Evolutionary conservation across 2,329 filamentous ascomycete genomes (phyloP).

Genomic region (Scedosporium dehoogii): DNA sequence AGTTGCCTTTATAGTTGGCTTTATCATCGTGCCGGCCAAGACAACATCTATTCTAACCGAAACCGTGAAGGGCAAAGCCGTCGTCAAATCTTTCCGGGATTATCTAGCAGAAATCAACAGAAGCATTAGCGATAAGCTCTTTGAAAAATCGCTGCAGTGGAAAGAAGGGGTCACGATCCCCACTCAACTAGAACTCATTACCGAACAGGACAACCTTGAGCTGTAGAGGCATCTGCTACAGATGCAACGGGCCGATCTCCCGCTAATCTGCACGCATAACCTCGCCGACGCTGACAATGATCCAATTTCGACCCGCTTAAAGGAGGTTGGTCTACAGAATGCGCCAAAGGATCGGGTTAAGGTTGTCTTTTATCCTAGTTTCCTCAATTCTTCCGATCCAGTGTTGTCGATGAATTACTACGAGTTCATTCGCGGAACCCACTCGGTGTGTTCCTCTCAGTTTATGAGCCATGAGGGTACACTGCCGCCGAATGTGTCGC

Average conservation of each 20-base stretch:
- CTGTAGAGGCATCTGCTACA: conserved; percentile 86
- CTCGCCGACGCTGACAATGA: conserved; percentile 93
- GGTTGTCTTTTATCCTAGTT: conserved; percentile 96
- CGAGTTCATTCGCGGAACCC: conserved; percentile 94
- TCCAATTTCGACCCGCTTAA: conserved; percentile 90
- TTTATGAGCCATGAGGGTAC: conserved; percentile 99
- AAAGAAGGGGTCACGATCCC: conserved; percentile 88
- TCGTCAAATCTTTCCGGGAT: conserved; percentile 91
- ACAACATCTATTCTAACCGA: conserved; percentile 92
- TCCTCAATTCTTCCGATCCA: conserved; percentile 90
- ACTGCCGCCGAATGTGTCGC: conserved; percentile 97
- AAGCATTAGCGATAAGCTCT: conserved; percentile 85
- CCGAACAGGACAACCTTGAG: conserved; percentile 83
- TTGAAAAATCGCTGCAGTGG: conserved; percentile 90
- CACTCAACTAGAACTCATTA: conserved; percentile 93
- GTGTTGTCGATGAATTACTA: conserved; percentile 95
- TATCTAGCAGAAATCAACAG: conserved; percentile 88
- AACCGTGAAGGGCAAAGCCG: conserved; percentile 90
- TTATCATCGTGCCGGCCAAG: conserved; percentile 97
- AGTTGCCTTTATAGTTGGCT: conserved; percentile 91
- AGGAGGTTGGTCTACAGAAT: conserved; percentile 94
- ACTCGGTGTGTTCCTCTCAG: conserved; percentile 94
- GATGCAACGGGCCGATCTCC: conserved; percentile 85
- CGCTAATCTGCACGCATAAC: conserved; percentile 97
- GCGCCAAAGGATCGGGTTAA: conserved; percentile 92